Base-by-base conservation (phyloP, 805 yeast genomes). In the Hanseniaspora singularis region DNA sequence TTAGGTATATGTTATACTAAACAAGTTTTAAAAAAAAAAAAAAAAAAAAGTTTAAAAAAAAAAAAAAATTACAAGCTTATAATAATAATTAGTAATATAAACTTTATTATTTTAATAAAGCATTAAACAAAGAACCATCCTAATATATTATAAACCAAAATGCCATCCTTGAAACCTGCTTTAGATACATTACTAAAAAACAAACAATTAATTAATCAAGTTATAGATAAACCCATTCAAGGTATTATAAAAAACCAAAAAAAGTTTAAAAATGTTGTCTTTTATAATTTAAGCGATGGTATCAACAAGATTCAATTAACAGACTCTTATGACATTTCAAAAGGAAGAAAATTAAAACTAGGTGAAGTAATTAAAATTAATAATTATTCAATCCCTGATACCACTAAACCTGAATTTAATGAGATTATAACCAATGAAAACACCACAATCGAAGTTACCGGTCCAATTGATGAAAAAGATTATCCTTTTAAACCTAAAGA, bases 401-500 rank as follows among this genome's bases (percentile, higher is more conserved):
- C 53, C 11, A 51, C 77, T 64, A 82, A 79, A 54, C 58, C 60
- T 3, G 0, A 69, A 62, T 51, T 89, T 81, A 58, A 55, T 81
- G 23, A 67, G 64, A 51, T 61, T 66, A 1, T 33, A 48, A 3
- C 38, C 12, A 28, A 28, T 12, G 20, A 33, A 15, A 22, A 40
- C 10, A 39, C 40, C 24, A 30, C 15, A 11, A 8, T 46, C 3
- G 44, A 46, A 36, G 36, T 40, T 6, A 46, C 2, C 50, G 61
- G 12, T 57, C 85, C 1, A 0, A 64, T 66, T 27, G 80, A 83
- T 0, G 68, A 72, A 0, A 73, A 72, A 2, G 61, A 66, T 31
- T 92, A 81, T 59, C 96, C 96, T 0, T 64, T 92, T 40, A 96
- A 87, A 55, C 22, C n/a, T 12, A 88, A 87, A 58, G 87, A 87